phyloP scores from a whole-genome alignment of 2,329 filamentous ascomycete species.

The Phaeosphaeriaceae sp. region DNA sequence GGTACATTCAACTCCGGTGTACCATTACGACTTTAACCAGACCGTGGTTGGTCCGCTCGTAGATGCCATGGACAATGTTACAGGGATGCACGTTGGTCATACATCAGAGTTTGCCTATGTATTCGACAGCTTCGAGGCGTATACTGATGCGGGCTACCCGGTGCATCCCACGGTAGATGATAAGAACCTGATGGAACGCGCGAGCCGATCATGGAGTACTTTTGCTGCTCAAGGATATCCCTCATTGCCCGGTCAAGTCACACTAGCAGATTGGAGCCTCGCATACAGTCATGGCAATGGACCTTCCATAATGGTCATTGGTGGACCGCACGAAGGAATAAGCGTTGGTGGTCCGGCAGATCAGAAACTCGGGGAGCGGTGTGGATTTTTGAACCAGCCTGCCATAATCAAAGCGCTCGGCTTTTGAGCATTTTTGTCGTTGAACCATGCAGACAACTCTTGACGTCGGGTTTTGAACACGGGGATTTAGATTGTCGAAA shows the following conservation, averaged over 20 bases:
- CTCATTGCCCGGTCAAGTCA: slow-evolving; percentile 37
- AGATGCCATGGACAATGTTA: slow-evolving; percentile 34
- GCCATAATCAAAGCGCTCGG: slow-evolving; percentile 52
- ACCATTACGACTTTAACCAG: slow-evolving; percentile 62
- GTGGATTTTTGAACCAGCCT: slow-evolving; percentile 55
- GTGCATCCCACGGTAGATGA: slow-evolving; percentile 49
- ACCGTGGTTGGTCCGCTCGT: slow-evolving; percentile 59
- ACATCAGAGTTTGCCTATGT: slow-evolving; percentile 63
- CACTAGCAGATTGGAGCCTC: slow-evolving; percentile 52
- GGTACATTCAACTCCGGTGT: slow-evolving; percentile 50
- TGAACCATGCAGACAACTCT: background rate
- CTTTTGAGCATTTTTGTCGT: slow-evolving; percentile 19
- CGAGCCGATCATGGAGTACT: slow-evolving; percentile 57
- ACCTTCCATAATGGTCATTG: slow-evolving; percentile 43
- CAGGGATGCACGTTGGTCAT: slow-evolving; percentile 58
- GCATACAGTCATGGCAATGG: slow-evolving; percentile 42
- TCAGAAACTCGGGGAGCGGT: slow-evolving; percentile 57
- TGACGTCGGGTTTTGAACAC: background rate
- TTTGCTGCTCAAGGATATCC: slow-evolving; percentile 52
- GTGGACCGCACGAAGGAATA: slow-evolving; percentile 54
- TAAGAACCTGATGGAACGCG: slow-evolving; percentile 48
- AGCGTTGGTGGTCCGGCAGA: slow-evolving; percentile 46
- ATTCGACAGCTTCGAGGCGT: slow-evolving; percentile 53
- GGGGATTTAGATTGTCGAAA: background rate
- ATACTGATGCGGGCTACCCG: slow-evolving; percentile 48